These are phyloP conservation scores for Pichia cabralensis DNA, from an alignment of 805 yeast species.

Conservation along the genomic window DNA sequence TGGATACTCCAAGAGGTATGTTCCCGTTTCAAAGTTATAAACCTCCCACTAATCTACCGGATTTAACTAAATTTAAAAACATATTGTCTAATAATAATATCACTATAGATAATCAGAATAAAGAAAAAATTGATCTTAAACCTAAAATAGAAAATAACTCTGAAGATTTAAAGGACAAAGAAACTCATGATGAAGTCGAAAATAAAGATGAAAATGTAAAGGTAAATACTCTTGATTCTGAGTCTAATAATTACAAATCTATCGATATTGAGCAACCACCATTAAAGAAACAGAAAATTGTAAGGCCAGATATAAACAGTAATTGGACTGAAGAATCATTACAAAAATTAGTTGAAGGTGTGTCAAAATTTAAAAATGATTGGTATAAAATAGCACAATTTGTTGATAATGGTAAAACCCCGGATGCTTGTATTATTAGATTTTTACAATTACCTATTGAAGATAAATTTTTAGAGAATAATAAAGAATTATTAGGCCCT, in stretches of 20 bases:
- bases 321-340: conserved; percentile 64
- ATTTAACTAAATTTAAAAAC: conserved; percentile 21
- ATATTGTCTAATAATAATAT: background rate
- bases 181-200: too few relatives aligned
- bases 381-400: conserved; percentile 70
- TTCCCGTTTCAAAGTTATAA: conserved; percentile 85
- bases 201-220: too few relatives aligned
- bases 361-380: conserved; percentile 55
- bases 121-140: conserved; percentile 1
- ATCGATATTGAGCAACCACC: conserved; percentile 8
- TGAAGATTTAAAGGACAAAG: too few relatives aligned
- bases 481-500: conserved; percentile 49
- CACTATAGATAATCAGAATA: background rate
- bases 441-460: conserved; percentile 77
- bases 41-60: conserved; percentile 42
- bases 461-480: conserved; percentile 50
- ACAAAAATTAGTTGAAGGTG: conserved; percentile 50
- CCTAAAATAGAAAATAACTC: too few relatives aligned
- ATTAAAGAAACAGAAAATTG: conserved; percentile 17
- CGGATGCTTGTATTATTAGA: conserved; percentile 72
- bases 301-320: conserved; percentile 27
- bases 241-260: background rate
- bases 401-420: conserved; percentile 51
- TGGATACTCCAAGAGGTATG: conserved; percentile 85
- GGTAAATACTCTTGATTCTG: too few relatives aligned